Base-by-base conservation (phyloP, 176 grass and related monocot species). In the Stipa capillata region DNA sequence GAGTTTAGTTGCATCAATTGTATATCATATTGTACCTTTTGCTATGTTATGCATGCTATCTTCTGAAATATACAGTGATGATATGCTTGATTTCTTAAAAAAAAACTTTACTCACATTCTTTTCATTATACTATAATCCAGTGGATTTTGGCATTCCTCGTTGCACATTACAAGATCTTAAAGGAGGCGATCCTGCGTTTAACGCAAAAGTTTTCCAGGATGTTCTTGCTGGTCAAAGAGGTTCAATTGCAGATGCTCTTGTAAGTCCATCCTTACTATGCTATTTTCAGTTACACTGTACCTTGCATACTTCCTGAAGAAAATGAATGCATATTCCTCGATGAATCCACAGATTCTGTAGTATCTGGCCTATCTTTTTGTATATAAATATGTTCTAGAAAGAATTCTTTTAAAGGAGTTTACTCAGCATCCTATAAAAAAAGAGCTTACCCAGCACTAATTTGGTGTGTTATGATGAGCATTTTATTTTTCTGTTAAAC, bases 61-160 rank as follows among this genome's bases (percentile, higher is more conserved):
- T 89, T 25, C 16, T 76, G 43, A 70, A 70, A 59, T 76, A 25
- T 57, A 18, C 15, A 7, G 40, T 17, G 39, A 44, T 45, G 37
- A 32, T 34, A 3, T 23, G 27, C n/a, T n/a, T n/a, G n/a, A n/a
- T n/a, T n/a, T n/a, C n/a, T 11, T 43, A 1, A 36, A 21, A 42
- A 14, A 35, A 25, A n/a, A n/a, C 6, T 74, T 24, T 10, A 16
- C 54, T 76, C 49, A 71, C 21, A 15, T 11, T 27, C 1, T 77
- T 52, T 39, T 65, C 14, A 65, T 37, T 85, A 31, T 27, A 11
- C 80, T 31, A 54, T 70, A 45, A 81, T 93, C 0, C 84, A 99
- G 96, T 99, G 97, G 84, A 96, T 81, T 99, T 93, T 91, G 97
- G 92, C 29, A 99, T 96, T 89, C 92, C 88, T 63, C 85, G 90